phyloP scores from a whole-genome alignment of 2,329 filamentous ascomycete genomes.

The Sporothrix variecibatus region DNA sequence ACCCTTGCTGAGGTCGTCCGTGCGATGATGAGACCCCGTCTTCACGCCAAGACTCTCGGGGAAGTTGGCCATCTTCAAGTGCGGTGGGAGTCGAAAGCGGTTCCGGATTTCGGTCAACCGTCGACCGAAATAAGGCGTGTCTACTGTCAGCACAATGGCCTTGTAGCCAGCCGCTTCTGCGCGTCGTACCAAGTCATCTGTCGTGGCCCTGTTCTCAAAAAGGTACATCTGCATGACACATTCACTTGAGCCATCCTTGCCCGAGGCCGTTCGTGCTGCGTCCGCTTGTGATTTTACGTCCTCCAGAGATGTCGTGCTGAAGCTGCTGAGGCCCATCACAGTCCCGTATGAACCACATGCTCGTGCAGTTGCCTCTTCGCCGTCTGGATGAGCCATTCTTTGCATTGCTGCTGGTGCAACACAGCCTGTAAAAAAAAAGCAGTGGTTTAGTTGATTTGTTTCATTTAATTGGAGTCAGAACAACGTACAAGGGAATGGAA shows the following conservation, averaged over 20 bases:
- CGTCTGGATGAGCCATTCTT: constrained; percentile 3
- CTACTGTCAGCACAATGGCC: constrained; percentile 11
- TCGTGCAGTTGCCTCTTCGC: not conserved
- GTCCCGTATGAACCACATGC: constrained; percentile 3
- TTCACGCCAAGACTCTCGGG: not conserved
- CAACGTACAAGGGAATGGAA: not conserved
- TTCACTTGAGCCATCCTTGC: not conserved
- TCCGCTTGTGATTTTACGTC: not conserved
- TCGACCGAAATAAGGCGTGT: constrained; percentile 8
- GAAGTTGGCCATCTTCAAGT: constrained; percentile 13
- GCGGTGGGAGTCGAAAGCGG: not conserved
- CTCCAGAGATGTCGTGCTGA: constrained; percentile 1
- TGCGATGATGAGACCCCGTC: not conserved
- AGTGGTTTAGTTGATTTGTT: not conserved
- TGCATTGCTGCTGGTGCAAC: constrained; percentile 8
- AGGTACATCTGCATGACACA: constrained; percentile 14
- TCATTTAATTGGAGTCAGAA: not conserved
- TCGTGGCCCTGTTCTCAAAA: constrained; percentile 9
- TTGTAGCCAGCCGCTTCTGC: not conserved
- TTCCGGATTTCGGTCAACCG: not conserved
- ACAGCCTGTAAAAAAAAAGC: not conserved
- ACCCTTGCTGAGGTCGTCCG: not conserved
- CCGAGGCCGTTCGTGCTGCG: not conserved
- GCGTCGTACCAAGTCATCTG: not conserved
- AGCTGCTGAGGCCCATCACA: constrained; percentile 12